Base-by-base conservation (phyloP, 1,284 basidiomycete genomes). In the Puccinia sorghi region DNA sequence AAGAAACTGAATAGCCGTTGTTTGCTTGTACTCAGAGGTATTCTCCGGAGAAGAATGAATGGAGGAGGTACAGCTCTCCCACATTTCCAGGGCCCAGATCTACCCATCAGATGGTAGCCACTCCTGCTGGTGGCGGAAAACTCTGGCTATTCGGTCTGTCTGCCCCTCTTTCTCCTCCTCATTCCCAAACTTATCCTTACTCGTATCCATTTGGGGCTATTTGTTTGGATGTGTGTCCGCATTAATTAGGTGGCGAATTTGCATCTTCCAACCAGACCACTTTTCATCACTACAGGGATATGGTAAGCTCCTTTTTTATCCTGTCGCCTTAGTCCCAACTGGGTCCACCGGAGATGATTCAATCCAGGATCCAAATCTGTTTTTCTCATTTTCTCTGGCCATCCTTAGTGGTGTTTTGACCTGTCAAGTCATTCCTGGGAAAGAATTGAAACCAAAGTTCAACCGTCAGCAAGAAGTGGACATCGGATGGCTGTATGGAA, bases 401-500 rank as follows among this genome's bases (percentile, higher is more conserved):
- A 25, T 37, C 17, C 39, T 25, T 46, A 69, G 64, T 93, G 83
- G 82, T 80, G 78, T 67, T 84, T 93, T 81, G 90, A 92, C 81
- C 88, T 93, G 46, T 81, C 86, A 2, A 89, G 89, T 0, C 91
- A 93, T 82, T 86, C 88, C 0, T 97, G 94, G 94, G 93, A 97
- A 80, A 87, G 92, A 22, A 92, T 96, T 78, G 94, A 97, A 88
- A 88, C 93, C 9, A 95, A 93, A 83, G 85, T 91, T 20, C 87
- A 89, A 20, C 94, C 94, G 0, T 90, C 88, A 59, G 92, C 93
- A 2, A 87, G 94, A 39, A 93, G 91, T 17, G 94, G 94, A 0
- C 93, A 93, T 85, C 87, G 92, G 89, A 94, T 97, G 93, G 91
- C 91, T 0, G 87, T 92, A 80, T 97, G 93, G 92, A 95, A 95